These are phyloP conservation scores for Zea luxurians DNA, from an alignment of 176 grass and related monocot species.

Conservation along the genomic window DNA sequence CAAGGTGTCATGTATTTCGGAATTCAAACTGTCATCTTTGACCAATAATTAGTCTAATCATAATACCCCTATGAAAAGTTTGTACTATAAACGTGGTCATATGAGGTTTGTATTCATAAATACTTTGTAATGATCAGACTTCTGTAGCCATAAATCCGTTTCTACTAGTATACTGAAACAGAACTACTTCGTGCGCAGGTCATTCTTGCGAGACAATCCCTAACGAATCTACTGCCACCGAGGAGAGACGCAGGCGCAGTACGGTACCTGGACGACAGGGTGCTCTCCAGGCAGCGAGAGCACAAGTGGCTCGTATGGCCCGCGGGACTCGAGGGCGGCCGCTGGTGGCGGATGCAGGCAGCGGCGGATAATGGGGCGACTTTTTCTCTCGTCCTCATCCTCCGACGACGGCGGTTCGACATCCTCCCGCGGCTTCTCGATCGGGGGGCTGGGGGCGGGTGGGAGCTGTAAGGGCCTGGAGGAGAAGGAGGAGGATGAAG, in stretches of 20 bases:
- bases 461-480: constrained; percentile 8
- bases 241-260: neutral
- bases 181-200: neutral
- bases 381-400: constrained; percentile 17
- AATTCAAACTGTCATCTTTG: neutral
- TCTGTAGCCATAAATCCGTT: neutral
- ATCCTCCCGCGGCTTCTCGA: constrained; percentile 8
- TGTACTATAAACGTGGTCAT: neutral
- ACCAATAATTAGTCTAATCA: neutral
- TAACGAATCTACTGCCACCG: neutral
- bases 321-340: constrained; percentile 41
- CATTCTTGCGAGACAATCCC: neutral
- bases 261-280: constrained; percentile 68
- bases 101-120: neutral
- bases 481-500: constrained; percentile 24
- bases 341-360: constrained; percentile 37
- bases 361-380: constrained; percentile 13
- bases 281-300: constrained; percentile 57
- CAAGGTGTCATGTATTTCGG: neutral
- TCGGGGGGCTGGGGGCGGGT: constrained; percentile 15
- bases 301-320: constrained; percentile 76
- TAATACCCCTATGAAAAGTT: neutral
- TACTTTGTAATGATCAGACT: neutral
- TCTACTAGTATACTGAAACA: neutral
- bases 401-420: neutral